Percentiles rank a stretch among this genome's conserved stretches.
Conservation (phyloP, 1,139 yeast genomes). For the Pichia sp. region DNA sequence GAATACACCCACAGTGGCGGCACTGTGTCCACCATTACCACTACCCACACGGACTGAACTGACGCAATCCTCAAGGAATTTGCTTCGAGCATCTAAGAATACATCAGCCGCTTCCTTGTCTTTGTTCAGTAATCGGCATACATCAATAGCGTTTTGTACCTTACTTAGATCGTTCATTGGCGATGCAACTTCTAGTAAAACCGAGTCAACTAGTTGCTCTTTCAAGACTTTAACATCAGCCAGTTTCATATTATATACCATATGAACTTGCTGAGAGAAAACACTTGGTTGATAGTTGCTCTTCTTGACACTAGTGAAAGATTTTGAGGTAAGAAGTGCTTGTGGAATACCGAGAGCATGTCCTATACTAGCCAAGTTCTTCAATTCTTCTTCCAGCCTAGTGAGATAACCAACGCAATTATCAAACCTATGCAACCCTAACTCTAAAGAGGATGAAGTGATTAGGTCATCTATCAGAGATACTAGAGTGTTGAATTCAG, state of each 20-base stretch:
- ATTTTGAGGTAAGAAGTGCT: conserved; percentile 4
- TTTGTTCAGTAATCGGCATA: conserved; percentile 6
- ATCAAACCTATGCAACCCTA: conserved; percentile 23
- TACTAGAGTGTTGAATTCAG: conserved; percentile 9
- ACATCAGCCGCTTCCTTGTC: conserved; percentile 12
- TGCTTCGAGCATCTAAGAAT: conserved; percentile 8
- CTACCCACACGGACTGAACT: conserved; percentile 11
- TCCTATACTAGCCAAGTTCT: conserved; percentile 6
- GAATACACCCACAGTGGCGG: not conserved
- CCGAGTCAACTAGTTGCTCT: conserved; percentile 4
- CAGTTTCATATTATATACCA: conserved; percentile 6
- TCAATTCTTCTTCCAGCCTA: conserved; percentile 42
- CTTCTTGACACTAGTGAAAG: conserved; percentile 1
- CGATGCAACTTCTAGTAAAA: conserved; percentile 5
- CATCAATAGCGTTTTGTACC: conserved; percentile 4
- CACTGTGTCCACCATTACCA: conserved; percentile 1
- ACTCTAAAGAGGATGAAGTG: conserved; percentile 21
- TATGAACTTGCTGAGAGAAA: conserved; percentile 9
- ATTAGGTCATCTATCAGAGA: conserved; percentile 21
- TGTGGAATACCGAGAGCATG: conserved; percentile 7
- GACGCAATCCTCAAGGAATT: conserved; percentile 8
- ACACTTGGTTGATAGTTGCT: conserved; percentile 1
- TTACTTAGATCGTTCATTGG: conserved; percentile 1
- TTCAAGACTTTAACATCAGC: conserved; percentile 3
- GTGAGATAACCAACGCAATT: conserved; percentile 33